Evolutionary conservation across 2,329 filamentous ascomycete species (phyloP).

Genomic region (Fusarium newnesense): DNA sequence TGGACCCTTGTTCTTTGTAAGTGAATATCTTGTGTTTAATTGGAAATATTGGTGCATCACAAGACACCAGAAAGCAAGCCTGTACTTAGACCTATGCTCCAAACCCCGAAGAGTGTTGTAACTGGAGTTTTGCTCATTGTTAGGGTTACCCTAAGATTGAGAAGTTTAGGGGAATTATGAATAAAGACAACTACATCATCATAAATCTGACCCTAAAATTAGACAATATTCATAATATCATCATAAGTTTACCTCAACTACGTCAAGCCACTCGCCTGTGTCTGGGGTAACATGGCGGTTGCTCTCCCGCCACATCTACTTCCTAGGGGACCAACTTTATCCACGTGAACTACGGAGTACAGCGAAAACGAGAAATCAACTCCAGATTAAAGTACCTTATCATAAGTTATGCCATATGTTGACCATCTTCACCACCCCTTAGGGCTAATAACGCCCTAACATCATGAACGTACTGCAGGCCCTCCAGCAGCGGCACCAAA

Average conservation of each 20-base stretch:
- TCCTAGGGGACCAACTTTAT: background rate
- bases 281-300: background rate
- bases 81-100: no score
- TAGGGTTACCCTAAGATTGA: background rate
- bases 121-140: background rate
- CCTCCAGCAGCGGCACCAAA: slow-evolving; percentile 90
- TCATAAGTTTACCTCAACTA: background rate
- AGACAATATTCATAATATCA: background rate
- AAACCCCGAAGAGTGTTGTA: background rate
- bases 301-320: slow-evolving; percentile 21
- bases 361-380: slow-evolving; percentile 17
- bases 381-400: slow-evolving; percentile 23
- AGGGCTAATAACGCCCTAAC: slow-evolving; percentile 90
- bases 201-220: background rate
- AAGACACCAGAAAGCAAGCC: background rate
- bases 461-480: slow-evolving; percentile 95
- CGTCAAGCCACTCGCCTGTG: background rate
- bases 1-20: slow-evolving; percentile 30
- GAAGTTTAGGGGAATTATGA: background rate
- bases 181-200: background rate
- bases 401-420: slow-evolving; percentile 59
- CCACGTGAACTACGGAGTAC: slow-evolving; percentile 21
- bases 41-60: background rate
- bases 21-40: background rate
- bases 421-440: slow-evolving; percentile 83